Percentiles rank a stretch among this genome's conserved stretches.
These are phyloP conservation scores for Dictyostelium brefeldianum DNA, from an alignment of 78 protist species.

Conservation along the genomic window DNA sequence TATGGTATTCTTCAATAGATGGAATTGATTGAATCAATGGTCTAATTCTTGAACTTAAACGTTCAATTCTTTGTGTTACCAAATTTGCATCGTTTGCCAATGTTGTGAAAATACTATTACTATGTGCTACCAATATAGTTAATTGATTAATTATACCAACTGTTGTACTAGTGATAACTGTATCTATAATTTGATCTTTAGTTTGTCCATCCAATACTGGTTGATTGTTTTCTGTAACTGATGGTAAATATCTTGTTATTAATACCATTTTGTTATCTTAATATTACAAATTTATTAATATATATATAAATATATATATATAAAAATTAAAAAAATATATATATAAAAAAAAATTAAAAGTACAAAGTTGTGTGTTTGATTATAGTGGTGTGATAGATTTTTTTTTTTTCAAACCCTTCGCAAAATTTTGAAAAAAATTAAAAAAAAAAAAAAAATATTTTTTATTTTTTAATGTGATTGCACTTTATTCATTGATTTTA, in stretches of 20 bases:
- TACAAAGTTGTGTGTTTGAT: no score
- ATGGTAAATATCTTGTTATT: conserved; percentile 75
- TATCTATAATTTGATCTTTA: conserved; percentile 61
- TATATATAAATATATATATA: no score
- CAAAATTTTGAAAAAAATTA: no score
- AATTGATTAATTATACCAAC: conserved; percentile 68
- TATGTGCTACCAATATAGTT: conserved; percentile 51
- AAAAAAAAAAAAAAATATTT: no score
- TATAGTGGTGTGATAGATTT: no score
- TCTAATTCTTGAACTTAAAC: conserved; percentile 21
- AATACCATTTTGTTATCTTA: conserved; percentile 37
- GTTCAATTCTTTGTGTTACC: conserved; percentile 19
- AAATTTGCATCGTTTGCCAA: conserved; percentile 23
- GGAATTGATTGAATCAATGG: conserved; percentile 35
- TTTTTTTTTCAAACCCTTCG: no score
- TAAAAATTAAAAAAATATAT: no score
- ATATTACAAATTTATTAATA: no score
- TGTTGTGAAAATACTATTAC: conserved; percentile 46
- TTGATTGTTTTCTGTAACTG: conserved; percentile 41
- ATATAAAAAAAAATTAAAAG: no score
- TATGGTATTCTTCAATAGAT: conserved; percentile 28
- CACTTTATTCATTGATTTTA: no score
- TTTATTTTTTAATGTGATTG: no score
- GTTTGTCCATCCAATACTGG: conserved; percentile 16
- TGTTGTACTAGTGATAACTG: conserved; percentile 55